Percentiles rank a stretch among this genome's conserved stretches.
phyloP scores from a whole-genome alignment of 2,329 filamentous ascomycete genomes.

The Diaporthe eres region DNA sequence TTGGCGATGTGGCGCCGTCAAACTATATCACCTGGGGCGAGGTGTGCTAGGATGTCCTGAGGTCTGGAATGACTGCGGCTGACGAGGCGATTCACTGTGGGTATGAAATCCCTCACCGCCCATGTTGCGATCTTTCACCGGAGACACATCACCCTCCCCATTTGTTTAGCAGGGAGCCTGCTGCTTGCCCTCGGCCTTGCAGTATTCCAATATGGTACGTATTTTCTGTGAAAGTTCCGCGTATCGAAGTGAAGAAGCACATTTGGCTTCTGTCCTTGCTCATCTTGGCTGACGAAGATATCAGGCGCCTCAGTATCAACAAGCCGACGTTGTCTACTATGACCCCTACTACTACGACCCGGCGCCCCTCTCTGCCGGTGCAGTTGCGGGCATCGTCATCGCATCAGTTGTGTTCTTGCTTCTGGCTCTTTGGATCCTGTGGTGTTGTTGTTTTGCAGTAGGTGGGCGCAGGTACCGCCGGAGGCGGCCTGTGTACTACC shows the following conservation, averaged over 20 bases:
- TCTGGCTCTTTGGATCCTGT: slow-evolving; percentile 1
- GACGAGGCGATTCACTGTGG: background rate
- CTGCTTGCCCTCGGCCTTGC: background rate
- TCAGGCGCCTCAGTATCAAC: slow-evolving; percentile 13
- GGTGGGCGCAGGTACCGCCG: slow-evolving; percentile 1
- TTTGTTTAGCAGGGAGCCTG: background rate
- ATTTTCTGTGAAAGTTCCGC: background rate
- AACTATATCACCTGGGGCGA: background rate
- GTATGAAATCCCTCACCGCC: background rate
- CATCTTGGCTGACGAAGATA: background rate
- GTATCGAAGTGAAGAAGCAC: background rate
- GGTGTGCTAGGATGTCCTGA: background rate
- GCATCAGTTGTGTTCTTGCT: slow-evolving; percentile 7
- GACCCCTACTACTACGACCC: slow-evolving; percentile 6
- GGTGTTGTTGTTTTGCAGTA: slow-evolving; percentile 11
- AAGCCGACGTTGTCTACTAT: slow-evolving; percentile 13
- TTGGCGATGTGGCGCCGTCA: slow-evolving; percentile 17
- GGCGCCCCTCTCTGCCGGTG: background rate
- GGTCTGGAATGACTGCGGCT: background rate
- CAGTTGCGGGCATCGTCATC: background rate
- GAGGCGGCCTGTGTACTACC: slow-evolving; percentile 4
- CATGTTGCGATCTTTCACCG: background rate
- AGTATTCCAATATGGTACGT: background rate
- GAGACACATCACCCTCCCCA: background rate
- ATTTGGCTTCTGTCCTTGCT: background rate